Evolutionary conservation across 164 flowering plant species (phyloP).

Genomic region (Aristolochia contorta): DNA sequence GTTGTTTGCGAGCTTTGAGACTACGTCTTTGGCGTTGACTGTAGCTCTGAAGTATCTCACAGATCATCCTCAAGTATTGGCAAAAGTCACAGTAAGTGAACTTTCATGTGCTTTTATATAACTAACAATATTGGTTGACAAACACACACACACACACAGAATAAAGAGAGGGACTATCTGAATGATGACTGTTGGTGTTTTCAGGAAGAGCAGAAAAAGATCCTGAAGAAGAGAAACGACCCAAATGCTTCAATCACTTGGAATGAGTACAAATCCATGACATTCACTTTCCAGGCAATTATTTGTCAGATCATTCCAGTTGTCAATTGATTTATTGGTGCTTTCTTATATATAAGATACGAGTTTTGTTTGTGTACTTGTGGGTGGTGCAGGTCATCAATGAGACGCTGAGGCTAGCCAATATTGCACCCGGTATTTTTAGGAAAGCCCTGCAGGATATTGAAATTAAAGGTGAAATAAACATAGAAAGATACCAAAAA

Average conservation of each 20-base stretch:
- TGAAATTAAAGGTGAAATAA: constrained; percentile 18
- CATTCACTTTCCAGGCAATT: constrained; percentile 24
- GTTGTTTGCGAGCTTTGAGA: too few species aligned
- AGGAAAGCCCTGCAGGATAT: constrained; percentile 26
- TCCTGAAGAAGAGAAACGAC: constrained; percentile 15
- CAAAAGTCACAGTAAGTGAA: too few species aligned
- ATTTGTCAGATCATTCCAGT: not conserved
- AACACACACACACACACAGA: too few species aligned
- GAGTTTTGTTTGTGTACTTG: not conserved
- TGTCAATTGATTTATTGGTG: not conserved
- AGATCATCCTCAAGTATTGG: too few species aligned
- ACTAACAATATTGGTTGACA: too few species aligned
- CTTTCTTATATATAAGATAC: not conserved
- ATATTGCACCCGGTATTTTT: constrained; percentile 27
- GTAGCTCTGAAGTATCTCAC: too few species aligned
- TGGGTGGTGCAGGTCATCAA: constrained; percentile 27
- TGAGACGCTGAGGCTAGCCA: constrained; percentile 32
- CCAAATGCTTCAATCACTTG: constrained; percentile 20
- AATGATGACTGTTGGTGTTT: too few species aligned
- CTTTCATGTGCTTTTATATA: too few species aligned
- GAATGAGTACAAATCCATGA: constrained; percentile 39
- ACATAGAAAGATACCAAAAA: not conserved
- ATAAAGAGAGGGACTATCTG: too few species aligned
- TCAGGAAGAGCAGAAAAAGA: too few species aligned
- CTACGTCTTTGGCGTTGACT: too few species aligned